Evolutionary conservation across 768 basidiomycete genomes (phyloP).

Genomic region (Harrya chromipes): DNA sequence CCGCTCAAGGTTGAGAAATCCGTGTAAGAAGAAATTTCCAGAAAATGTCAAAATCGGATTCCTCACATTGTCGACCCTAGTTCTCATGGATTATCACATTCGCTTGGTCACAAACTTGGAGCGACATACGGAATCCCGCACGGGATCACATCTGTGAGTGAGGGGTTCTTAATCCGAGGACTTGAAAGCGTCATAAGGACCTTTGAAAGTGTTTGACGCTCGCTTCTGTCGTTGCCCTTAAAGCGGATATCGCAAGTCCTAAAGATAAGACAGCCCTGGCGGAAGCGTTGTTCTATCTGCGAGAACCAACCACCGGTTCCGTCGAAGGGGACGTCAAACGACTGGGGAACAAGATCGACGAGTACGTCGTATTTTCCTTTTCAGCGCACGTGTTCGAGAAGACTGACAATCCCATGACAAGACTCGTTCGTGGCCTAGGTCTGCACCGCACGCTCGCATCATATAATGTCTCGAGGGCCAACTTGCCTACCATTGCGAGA

Average conservation of each 20-base stretch:
- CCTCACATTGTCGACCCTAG: slow-evolving; percentile 29
- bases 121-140: slow-evolving; percentile 75
- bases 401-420: slow-evolving; percentile 26
- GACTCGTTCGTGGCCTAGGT: slow-evolving; percentile 59
- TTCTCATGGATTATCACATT: slow-evolving; percentile 71
- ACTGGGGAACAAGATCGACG: slow-evolving; percentile 51
- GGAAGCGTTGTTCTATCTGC: slow-evolving; percentile 54
- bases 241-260: slow-evolving; percentile 54
- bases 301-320: slow-evolving; percentile 58
- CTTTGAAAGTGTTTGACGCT: slow-evolving; percentile 63
- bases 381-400: neutral
- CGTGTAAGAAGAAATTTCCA: slow-evolving; percentile 34
- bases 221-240: slow-evolving; percentile 56
- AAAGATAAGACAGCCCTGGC: slow-evolving; percentile 63
- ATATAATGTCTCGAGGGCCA: slow-evolving; percentile 60
- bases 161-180: slow-evolving; percentile 1
- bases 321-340: slow-evolving; percentile 58
- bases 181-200: neutral
- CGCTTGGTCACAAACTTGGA: slow-evolving; percentile 71
- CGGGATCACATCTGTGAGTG: slow-evolving; percentile 75
- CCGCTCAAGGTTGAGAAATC: slow-evolving; percentile 56
- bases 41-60: neutral
- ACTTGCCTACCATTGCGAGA: slow-evolving; percentile 51
- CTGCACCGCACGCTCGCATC: slow-evolving; percentile 54
- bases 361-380: slow-evolving; percentile 37